Conservation (phyloP, 768 basidiomycete genomes). For the Rhodotorula sphaerocarpa region DNA sequence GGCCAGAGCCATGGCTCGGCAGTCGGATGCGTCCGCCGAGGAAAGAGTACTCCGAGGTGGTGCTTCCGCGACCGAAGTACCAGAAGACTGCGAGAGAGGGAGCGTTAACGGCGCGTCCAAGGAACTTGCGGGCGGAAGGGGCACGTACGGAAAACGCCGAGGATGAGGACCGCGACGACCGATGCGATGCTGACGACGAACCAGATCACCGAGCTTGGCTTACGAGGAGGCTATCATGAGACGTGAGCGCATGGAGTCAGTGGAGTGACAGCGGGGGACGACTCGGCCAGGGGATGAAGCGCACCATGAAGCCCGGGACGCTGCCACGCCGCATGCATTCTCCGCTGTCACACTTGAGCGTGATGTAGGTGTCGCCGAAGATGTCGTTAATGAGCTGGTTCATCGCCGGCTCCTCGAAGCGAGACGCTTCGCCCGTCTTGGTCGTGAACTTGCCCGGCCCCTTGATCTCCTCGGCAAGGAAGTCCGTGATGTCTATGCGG, state of each 20-base stretch:
- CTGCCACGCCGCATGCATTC: constrained; percentile 90
- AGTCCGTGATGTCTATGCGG: constrained; percentile 77
- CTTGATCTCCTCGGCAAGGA: constrained; percentile 75
- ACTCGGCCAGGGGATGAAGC: too few species aligned
- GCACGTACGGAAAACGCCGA: constrained; percentile 51
- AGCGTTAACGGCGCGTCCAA: too few species aligned
- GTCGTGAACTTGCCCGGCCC: constrained; percentile 86
- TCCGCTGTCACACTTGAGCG: constrained; percentile 74
- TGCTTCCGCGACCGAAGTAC: constrained; percentile 73
- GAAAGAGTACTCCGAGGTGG: constrained; percentile 53
- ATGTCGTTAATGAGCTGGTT: constrained; percentile 85
- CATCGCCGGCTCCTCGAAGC: constrained; percentile 94
- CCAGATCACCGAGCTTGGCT: constrained; percentile 73
- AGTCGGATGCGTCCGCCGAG: constrained; percentile 54
- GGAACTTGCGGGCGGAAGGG: too few species aligned
- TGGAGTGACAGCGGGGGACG: too few species aligned
- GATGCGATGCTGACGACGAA: constrained; percentile 75
- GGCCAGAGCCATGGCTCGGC: not conserved
- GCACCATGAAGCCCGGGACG: constrained; percentile 81
- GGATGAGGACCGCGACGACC: constrained; percentile 64
- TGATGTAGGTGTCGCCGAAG: constrained; percentile 86
- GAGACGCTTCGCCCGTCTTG: constrained; percentile 61
- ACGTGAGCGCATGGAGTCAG: too few species aligned
- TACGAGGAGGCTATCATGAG: constrained; percentile 71
- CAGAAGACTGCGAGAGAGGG: constrained; percentile 57